Evolutionary conservation across 495 filamentous ascomycete species (phyloP), one percentile per base, ranked within the genome.

Genomic region (Amniculicola lignicola): DNA sequence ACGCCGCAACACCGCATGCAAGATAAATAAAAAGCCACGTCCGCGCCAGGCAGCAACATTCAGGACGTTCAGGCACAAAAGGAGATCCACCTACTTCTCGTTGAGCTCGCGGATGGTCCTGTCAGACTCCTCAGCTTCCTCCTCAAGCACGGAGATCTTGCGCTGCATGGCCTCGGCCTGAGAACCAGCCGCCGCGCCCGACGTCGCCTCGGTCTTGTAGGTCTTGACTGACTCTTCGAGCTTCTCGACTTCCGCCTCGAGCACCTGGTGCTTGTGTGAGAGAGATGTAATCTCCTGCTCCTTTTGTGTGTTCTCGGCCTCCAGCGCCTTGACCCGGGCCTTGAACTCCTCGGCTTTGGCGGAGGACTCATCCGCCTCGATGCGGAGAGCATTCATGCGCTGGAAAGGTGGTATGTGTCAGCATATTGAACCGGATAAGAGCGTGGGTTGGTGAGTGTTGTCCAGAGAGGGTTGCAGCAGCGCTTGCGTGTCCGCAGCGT

Each of bases 241-340:
- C 78, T 95, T 95, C 74, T 96, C 94, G 63, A 94, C 84, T 67
- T 96, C 89, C 47, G 69, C 59, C 71, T 96, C 91, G n/a, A 96
- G 83, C 35, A 94, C 77, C 51, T 81, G 77, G 72, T 94, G 95
- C 73, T 87, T 90, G 84, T 96, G 91, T 66, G 82, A 79, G 52
- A 98, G 85, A 23, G 93, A 98, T 51, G 84, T 89, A 69, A 98
- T 95, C 72, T 97, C 92, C 72, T 98, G 92, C 74, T 97, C 93
- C 79, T 98, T 97, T 53, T 84, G 72, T 36, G 94, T 81, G 70
- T 90, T 97, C 77, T 96, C 92, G 70, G 96, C 88, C 75, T 98
- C 90, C 54, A 98, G 80, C 18, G 72, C 74, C 77, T 96, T 96
- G 73, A 96, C 82, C 73, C 86, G 88, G 69, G 72, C 62, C 76